Evolutionary conservation across 331 rosid species (phyloP).

Genomic region (Quercus lobata): DNA sequence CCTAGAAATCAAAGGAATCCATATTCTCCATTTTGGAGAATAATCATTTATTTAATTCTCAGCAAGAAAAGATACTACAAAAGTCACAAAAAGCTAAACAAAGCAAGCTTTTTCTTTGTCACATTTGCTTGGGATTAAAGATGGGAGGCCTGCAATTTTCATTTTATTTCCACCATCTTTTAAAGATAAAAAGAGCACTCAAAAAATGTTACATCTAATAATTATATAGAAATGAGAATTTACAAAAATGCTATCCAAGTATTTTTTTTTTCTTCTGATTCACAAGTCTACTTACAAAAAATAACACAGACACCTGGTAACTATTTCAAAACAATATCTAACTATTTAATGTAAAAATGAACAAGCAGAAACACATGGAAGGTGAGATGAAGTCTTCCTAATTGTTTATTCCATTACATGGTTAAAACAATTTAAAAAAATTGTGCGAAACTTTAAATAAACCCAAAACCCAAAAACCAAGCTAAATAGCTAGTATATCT

Average conservation of each 20-base stretch:
- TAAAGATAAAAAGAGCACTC: neutral
- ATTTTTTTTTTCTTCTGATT: too few species aligned
- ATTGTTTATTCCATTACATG: neutral
- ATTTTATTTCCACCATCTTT: neutral
- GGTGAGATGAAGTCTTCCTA: neutral
- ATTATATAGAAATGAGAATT: too few species aligned
- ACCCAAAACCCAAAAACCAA: neutral
- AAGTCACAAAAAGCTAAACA: neutral
- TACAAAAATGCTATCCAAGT: too few species aligned
- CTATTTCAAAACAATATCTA: too few species aligned
- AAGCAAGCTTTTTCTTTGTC: neutral
- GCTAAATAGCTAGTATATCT: neutral
- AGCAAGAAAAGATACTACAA: neutral
- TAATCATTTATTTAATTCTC: neutral
- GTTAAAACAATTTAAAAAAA: neutral
- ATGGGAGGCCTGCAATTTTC: neutral
- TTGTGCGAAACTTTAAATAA: neutral
- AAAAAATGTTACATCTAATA: neutral
- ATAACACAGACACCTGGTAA: too few species aligned
- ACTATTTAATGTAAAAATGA: neutral
- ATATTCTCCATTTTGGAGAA: neutral
- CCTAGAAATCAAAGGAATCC: too few species aligned
- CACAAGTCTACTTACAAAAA: too few species aligned
- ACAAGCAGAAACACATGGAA: neutral
- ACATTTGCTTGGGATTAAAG: too few species aligned